phyloP scores from a whole-genome alignment of 163 green algal genomes.

The Volvox carteri region DNA sequence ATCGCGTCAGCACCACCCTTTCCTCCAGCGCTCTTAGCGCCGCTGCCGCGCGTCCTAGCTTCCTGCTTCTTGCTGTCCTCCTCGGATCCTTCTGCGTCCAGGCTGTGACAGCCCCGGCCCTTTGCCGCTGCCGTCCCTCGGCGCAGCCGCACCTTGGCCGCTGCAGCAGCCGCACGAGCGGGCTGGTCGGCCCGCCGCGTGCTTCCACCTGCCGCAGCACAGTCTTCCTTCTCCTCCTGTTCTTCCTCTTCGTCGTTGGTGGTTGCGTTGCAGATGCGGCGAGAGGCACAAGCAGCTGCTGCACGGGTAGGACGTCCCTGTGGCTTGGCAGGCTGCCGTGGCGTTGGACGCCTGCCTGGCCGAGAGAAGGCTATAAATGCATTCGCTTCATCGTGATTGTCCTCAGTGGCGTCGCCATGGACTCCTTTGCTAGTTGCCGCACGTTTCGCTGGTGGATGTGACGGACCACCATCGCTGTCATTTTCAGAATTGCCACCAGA shows the following conservation, averaged over 20 bases:
- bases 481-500: neutral
- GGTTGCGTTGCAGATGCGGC: neutral
- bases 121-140: neutral
- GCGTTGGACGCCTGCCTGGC: neutral
- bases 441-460: neutral
- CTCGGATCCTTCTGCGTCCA: neutral
- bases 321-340: neutral
- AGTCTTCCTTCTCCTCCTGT: neutral
- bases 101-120: neutral
- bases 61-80: neutral
- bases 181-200: neutral
- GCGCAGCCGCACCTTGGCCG: neutral
- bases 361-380: neutral
- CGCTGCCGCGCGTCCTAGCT: neutral
- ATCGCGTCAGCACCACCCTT: neutral
- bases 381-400: conserved; percentile 1
- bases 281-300: neutral
- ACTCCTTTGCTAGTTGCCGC: neutral
- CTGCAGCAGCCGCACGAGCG: neutral
- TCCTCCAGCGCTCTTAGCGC: neutral
- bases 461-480: neutral
- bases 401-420: neutral
- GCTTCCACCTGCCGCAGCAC: neutral
- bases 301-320: neutral
- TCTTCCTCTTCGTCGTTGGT: no score